Evolutionary conservation across 2,329 filamentous ascomycete genomes (phyloP), one percentile per base, ranked within the genome.

Genomic region (Chrysosporium queenslandicum): DNA sequence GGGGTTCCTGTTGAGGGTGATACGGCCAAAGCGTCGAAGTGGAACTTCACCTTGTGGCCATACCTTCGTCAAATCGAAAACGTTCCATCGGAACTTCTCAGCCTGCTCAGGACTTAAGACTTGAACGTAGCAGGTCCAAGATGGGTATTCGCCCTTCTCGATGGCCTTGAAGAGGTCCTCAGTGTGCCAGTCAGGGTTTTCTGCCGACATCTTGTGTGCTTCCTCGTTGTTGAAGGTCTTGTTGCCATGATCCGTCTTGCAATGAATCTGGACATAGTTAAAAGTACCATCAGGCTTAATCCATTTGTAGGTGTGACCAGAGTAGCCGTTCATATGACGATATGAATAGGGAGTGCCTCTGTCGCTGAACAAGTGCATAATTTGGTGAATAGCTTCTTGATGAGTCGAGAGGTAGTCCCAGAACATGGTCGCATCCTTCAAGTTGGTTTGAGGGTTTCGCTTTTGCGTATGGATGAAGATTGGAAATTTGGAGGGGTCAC

Each of bases 391-490:
- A 5, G 77, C 69, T 65, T 86, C 82, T 25, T 80, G 82, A 59
- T 83, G 76, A 20, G 74, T 78, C 34, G 74, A 76, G 34, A 80
- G 69, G 55, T 78, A 81, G 57, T 81, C 82, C 82, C 81, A 86
- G 68, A 86, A 86, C 71, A 80, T 80, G 48, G 80, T 83, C 14
- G 82, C 80, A 66, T 86, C 80, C 45, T 79, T 82, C 4, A 86
- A 67, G 63, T 87, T 81, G 2, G 82, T 86, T 58, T 81, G 76
- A 0, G 83, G 84, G 61, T 87, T 73, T n/a, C 83, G 75, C 74
- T 87, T 87, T 64, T 87, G 84, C 0, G 83, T 85, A 64, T 86
- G 83, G 50, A 86, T 86, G 61, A 86, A 83, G 61, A 82, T 72
- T 21, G 84, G 83, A 63, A 86, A 87, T 66, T 87, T 87, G 57